These are phyloP conservation scores for Colletotrichum endophyticum DNA, from an alignment of 2,329 filamentous ascomycete genomes.

Conservation along the genomic window DNA sequence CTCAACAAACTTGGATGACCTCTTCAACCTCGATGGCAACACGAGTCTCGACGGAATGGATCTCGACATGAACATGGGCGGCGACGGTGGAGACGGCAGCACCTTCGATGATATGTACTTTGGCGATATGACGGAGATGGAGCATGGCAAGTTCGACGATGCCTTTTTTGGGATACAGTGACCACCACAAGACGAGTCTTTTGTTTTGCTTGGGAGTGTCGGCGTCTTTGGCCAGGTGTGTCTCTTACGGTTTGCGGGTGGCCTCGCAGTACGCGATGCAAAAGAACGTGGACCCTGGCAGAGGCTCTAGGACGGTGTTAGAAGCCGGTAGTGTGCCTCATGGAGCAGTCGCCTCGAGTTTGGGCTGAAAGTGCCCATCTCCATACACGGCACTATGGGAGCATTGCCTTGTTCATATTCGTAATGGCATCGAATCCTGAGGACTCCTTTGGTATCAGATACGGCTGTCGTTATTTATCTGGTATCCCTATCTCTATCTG, in stretches of 20 bases:
- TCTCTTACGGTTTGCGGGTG: not conserved
- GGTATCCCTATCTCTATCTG: not conserved
- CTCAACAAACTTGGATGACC: constrained; percentile 46
- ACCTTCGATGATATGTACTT: constrained; percentile 59
- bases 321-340: not conserved
- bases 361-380: not conserved
- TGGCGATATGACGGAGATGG: constrained; percentile 45
- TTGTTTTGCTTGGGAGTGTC: not conserved
- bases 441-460: not conserved
- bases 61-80: constrained; percentile 40
- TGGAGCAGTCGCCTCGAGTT: not conserved
- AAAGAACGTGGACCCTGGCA: not conserved
- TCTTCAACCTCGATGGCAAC: constrained; percentile 50
- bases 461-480: not conserved
- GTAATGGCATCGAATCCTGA: not conserved
- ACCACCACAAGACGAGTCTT: not conserved
- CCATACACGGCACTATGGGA: not conserved
- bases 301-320: not conserved
- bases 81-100: constrained; percentile 38
- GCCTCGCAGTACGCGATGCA: not conserved
- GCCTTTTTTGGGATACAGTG: constrained; percentile 46
- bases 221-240: not conserved
- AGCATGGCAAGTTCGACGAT: constrained; percentile 52
- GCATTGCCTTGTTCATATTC: not conserved
- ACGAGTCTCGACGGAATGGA: constrained; percentile 41